Conservation (phyloP, 2,329 filamentous ascomycete species). For the Colletotrichum nymphaeae region DNA sequence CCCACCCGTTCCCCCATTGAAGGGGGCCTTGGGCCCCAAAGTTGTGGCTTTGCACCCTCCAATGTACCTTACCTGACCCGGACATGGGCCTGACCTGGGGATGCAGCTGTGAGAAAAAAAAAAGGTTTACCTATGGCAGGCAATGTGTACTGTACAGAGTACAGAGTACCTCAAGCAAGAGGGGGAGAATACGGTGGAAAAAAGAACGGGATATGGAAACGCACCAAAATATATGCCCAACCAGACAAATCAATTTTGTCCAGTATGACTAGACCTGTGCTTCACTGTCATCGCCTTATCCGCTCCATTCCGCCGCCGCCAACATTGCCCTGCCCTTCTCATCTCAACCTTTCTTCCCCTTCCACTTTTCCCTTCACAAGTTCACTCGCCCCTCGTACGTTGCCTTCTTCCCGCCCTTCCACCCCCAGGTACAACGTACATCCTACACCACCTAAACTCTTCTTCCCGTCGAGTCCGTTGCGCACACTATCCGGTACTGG, state of each 20-base stretch:
- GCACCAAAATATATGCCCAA: constrained; percentile 33
- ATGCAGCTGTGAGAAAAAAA: constrained; percentile 4
- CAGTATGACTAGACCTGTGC: constrained; percentile 24
- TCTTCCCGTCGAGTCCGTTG: neutral
- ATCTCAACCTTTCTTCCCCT: neutral
- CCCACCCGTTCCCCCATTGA: neutral
- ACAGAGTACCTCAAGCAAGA: neutral
- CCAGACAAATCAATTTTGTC: constrained; percentile 26
- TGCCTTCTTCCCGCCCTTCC: neutral
- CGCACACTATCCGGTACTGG: neutral
- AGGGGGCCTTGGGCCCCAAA: neutral
- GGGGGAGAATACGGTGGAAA: constrained; percentile 23
- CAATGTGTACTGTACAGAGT: neutral
- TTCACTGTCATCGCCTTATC: constrained; percentile 11
- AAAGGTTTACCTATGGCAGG: neutral
- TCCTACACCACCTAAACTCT: neutral
- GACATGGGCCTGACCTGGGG: constrained; percentile 1
- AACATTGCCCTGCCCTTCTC: constrained; percentile 18
- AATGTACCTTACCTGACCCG: constrained; percentile 17
- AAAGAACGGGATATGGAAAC: constrained; percentile 33
- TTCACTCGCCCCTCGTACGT: neutral
- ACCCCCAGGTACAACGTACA: neutral
- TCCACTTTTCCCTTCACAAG: constrained; percentile 1
- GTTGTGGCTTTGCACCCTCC: constrained; percentile 20
- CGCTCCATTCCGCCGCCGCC: constrained; percentile 11